A percentile compares a stretch with the other conserved stretches of the same genome.
Evolutionary conservation across 2,329 filamentous ascomycete genomes (phyloP).

Genomic region (Alternaria novae-zelandiae): DNA sequence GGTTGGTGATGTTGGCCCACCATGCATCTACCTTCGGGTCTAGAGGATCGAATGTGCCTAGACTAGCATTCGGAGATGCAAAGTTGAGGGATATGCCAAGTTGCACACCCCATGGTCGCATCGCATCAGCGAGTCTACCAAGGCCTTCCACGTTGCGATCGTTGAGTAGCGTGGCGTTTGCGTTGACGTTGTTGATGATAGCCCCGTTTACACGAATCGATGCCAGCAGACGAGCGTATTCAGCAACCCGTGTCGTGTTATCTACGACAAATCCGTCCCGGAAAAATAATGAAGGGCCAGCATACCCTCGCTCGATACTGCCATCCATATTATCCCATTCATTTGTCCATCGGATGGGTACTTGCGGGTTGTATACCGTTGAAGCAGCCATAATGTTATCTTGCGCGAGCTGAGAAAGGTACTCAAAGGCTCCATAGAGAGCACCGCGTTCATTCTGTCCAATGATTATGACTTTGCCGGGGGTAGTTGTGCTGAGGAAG

Average conservation of each 20-base stretch:
- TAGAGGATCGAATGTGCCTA: constrained; percentile 70
- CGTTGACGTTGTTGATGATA: constrained; percentile 76
- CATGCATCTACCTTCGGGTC: constrained; percentile 65
- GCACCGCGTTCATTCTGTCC: constrained; percentile 71
- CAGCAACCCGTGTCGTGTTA: constrained; percentile 64
- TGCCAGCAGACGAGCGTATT: constrained; percentile 71
- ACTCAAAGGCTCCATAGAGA: constrained; percentile 73
- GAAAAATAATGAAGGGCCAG: constrained; percentile 73
- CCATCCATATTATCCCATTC: constrained; percentile 76
- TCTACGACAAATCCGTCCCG: constrained; percentile 61
- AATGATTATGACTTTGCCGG: constrained; percentile 61
- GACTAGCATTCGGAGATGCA: constrained; percentile 62
- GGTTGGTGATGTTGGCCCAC: constrained; percentile 67
- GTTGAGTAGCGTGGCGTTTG: constrained; percentile 65
- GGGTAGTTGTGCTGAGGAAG: constrained; percentile 60
- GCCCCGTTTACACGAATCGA: constrained; percentile 72
- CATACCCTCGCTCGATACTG: constrained; percentile 72
- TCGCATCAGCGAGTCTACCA: constrained; percentile 66
- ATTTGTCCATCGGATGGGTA: constrained; percentile 72
- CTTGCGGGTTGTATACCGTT: constrained; percentile 62
- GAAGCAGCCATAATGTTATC: constrained; percentile 59
- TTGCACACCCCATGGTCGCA: constrained; percentile 71
- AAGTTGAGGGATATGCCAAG: constrained; percentile 73
- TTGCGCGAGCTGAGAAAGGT: constrained; percentile 69
- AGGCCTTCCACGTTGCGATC: constrained; percentile 66